These are phyloP conservation scores for Monilinia vaccinii-corymbosi DNA, from an alignment of 2,329 filamentous ascomycete genomes.

Conservation along the genomic window DNA sequence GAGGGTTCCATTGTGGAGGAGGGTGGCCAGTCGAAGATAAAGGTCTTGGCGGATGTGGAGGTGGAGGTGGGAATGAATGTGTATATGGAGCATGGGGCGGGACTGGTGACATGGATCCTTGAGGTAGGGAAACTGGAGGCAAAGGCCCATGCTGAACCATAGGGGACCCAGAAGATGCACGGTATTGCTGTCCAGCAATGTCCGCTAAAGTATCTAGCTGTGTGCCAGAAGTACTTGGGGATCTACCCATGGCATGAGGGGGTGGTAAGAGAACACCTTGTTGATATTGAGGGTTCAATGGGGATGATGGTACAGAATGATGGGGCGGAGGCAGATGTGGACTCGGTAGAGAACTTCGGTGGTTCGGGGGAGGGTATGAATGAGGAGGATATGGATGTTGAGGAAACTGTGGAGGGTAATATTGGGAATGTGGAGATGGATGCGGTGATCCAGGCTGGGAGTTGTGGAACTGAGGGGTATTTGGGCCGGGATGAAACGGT, in stretches of 20 bases:
- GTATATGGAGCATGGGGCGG: constrained; percentile 11
- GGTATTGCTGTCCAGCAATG: constrained; percentile 28
- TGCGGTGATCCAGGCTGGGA: constrained; percentile 12
- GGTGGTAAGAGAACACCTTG: constrained; percentile 22
- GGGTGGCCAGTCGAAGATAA: constrained; percentile 17
- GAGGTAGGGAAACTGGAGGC: constrained; percentile 2
- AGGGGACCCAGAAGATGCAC: constrained; percentile 23
- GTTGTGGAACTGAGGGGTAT: constrained; percentile 9
- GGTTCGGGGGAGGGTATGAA: constrained; percentile 13
- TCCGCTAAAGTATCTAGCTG: constrained; percentile 27
- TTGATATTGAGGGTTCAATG: constrained; percentile 19
- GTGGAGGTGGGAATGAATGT: constrained; percentile 18
- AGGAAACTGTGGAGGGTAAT: constrained; percentile 8
- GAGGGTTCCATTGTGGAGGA: constrained; percentile 17
- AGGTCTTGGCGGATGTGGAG: constrained; percentile 20
- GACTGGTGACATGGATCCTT: neutral
- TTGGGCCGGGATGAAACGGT: constrained; percentile 18
- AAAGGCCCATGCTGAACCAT: constrained; percentile 21
- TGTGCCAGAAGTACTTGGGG: constrained; percentile 20
- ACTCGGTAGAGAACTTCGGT: constrained; percentile 21
- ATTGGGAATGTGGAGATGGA: constrained; percentile 8
- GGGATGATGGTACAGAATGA: constrained; percentile 27
- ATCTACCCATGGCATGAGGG: constrained; percentile 16
- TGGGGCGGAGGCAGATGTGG: constrained; percentile 24
- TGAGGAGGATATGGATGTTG: constrained; percentile 11